These are phyloP conservation scores for Pythium aquatile DNA, from an alignment of 352 stramenopile species.

Conservation along the genomic window DNA sequence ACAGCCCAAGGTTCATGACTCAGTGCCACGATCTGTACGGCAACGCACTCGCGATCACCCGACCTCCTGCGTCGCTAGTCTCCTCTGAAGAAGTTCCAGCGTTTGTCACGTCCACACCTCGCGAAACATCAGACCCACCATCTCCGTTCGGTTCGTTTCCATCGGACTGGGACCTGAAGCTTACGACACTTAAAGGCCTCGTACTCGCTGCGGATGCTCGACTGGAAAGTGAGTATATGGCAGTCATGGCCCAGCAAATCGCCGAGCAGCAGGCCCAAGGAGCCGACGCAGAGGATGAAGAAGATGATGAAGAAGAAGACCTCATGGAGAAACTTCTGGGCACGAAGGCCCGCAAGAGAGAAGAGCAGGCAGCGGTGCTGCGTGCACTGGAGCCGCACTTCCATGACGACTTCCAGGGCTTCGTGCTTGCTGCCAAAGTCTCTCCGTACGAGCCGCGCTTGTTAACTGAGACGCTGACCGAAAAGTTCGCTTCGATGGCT, in stretches of 20 bases:
- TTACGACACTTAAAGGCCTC: constrained; percentile 16
- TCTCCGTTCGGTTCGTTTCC: background rate
- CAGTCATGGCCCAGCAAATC: constrained; percentile 7
- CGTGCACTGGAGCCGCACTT: constrained; percentile 21
- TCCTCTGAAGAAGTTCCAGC: background rate
- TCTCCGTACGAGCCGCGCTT: constrained; percentile 17
- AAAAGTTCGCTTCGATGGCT: constrained; percentile 19
- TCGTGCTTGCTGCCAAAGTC: constrained; percentile 12
- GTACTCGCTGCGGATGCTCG: constrained; percentile 15
- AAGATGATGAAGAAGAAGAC: constrained; percentile 28
- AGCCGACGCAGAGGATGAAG: constrained; percentile 14
- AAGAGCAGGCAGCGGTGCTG: constrained; percentile 12
- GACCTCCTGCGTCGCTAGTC: background rate
- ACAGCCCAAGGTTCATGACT: constrained; percentile 10
- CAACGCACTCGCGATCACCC: constrained; percentile 5
- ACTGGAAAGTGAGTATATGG: background rate
- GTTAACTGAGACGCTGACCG: constrained; percentile 7
- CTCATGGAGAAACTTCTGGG: constrained; percentile 26
- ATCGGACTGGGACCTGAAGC: constrained; percentile 11
- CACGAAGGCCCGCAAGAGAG: constrained; percentile 20
- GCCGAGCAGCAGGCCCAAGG: constrained; percentile 1
- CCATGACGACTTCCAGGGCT: constrained; percentile 17
- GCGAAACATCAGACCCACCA: background rate
- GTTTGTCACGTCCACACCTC: background rate
- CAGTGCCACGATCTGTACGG: constrained; percentile 14